A percentile compares a stretch with the other conserved stretches of the same genome.
These are phyloP conservation scores for Symbiodinium pilosum DNA, from an alignment of 73 alveolate species.

Conservation along the genomic window DNA sequence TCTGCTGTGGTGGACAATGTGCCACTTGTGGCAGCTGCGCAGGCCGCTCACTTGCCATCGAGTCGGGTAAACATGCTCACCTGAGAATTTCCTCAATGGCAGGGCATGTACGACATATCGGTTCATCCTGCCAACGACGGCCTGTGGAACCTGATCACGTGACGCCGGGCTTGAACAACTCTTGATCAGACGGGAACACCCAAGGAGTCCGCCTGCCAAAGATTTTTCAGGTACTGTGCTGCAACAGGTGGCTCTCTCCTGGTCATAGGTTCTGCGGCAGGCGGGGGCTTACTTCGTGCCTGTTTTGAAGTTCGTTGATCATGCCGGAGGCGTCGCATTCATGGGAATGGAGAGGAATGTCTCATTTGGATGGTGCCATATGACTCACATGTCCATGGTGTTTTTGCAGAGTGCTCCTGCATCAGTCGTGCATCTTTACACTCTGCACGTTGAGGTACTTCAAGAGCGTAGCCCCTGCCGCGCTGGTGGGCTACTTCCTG, in stretches of 20 bases:
- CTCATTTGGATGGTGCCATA: constrained; percentile 61
- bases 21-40: constrained; percentile 89
- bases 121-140: constrained; percentile 77
- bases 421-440: not conserved
- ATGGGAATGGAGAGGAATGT: constrained; percentile 95
- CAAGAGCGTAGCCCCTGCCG: constrained; percentile 70
- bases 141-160: constrained; percentile 93
- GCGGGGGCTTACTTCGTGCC: not conserved
- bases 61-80: not conserved
- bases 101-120: constrained; percentile 86
- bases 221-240: constrained; percentile 67
- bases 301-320: not conserved
- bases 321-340: constrained; percentile 62
- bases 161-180: not conserved
- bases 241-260: constrained; percentile 88
- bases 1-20: constrained; percentile 92
- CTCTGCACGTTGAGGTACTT: constrained; percentile 10
- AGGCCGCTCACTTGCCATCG: not conserved
- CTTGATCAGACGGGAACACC: too few species aligned
- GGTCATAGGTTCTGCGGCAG: constrained; percentile 93
- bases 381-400: not conserved
- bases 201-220: too few species aligned
- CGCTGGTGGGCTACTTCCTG: constrained; percentile 73
- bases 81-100: not conserved
- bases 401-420: not conserved